Conservation (phyloP, 2,329 filamentous ascomycete genomes). For the Arthrobotrys pseudoclavata region DNA sequence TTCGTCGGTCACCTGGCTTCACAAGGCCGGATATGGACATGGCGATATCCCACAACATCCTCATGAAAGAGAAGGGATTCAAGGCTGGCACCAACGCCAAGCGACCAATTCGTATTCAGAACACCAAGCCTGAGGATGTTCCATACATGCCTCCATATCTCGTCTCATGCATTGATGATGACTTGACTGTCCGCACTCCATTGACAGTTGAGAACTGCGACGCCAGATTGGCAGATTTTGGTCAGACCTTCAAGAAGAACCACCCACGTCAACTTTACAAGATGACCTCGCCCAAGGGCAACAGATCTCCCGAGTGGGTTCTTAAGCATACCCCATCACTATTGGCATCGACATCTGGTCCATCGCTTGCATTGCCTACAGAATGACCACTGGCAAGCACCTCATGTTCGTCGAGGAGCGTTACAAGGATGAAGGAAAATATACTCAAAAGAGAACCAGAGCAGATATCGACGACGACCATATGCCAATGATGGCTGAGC, state of each 20-base stretch:
- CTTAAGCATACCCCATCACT: constrained; percentile 49
- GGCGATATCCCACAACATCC: constrained; percentile 58
- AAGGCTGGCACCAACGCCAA: constrained; percentile 50
- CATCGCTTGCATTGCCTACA: constrained; percentile 49
- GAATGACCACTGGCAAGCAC: constrained; percentile 52
- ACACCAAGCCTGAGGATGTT: constrained; percentile 47
- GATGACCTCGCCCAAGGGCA: constrained; percentile 56
- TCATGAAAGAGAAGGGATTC: constrained; percentile 58
- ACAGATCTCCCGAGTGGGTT: constrained; percentile 52
- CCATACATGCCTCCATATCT: constrained; percentile 54
- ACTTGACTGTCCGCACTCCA: constrained; percentile 43
- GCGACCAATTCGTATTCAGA: constrained; percentile 33
- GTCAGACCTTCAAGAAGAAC: constrained; percentile 58
- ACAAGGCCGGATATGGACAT: constrained; percentile 55
- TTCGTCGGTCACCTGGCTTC: constrained; percentile 43
- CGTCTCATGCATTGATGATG: constrained; percentile 54
- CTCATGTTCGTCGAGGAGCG: constrained; percentile 55
- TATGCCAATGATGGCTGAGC: constrained; percentile 57
- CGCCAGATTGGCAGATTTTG: constrained; percentile 54
- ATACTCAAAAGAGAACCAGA: constrained; percentile 52
- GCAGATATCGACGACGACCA: constrained; percentile 51
- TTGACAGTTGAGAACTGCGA: constrained; percentile 51
- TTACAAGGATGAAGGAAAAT: constrained; percentile 48
- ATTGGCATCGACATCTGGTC: constrained; percentile 54
- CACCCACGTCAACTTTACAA: constrained; percentile 50